Evolutionary conservation across 148 eudicot genomes (phyloP), one percentile per base, ranked within the genome.

Genomic region (Arbutus unedo): DNA sequence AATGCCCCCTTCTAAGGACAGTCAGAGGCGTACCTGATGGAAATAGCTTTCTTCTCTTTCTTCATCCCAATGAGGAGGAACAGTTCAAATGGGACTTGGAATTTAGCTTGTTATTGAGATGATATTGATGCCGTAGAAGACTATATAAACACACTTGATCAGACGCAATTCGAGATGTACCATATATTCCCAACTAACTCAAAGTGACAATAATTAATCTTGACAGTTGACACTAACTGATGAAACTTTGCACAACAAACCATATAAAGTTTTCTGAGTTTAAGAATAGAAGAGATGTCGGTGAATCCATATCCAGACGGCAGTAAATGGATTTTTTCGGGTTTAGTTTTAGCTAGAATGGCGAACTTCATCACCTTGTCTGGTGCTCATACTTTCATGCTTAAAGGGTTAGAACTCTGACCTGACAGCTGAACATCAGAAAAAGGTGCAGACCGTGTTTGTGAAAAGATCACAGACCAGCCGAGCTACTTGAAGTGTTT

Each of bases 381-480:
- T 85, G 14, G 83, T 21, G 77, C 85, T 82, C 14, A 51, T 79
- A 74, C 83, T 48, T 31, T 31, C 54, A 86, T 23, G 53, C 77
- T 57, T 70, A 77, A 16, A 8, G 83, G 74, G 71, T 84, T 73
- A 80, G 88, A 68, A 79, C 82, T 85, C 81, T 86, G 86, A 60
- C 85, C 62, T 13, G 87, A 57, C 54, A 78, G 80, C 81, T 88
- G 92, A 25, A 87, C 83, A 67, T 85, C 82, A 62, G 83, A 77
- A 62, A 75, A 79, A 41, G 87, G 87, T 31, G 87, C 55, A 6
- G 90, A 77, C 54, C 78, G 73, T 16, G 85, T 83, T 79, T 81
- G 91, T 21, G 89, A 78, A 79, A 85, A 82, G n/a, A 88, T 82
- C 82, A 84, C 82, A 84, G 82, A 79, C 89, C 90, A 76, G 81